These are phyloP conservation scores for Rhizopus sp. DNA, from an alignment of 371 early-diverging fungal genomes.

Conservation along the genomic window DNA sequence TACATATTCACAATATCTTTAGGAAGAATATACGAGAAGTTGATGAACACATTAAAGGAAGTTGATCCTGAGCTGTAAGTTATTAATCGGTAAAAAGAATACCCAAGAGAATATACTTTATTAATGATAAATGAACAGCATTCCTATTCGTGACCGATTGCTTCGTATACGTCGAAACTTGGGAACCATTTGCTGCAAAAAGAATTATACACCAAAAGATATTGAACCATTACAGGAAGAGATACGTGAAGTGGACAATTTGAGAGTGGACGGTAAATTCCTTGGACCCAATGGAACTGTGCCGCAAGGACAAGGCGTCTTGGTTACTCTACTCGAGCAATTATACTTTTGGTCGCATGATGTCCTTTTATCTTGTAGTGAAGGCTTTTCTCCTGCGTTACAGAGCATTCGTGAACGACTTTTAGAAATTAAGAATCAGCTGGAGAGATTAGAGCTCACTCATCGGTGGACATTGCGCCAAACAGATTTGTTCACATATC, in stretches of 20 bases:
- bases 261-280: conserved; percentile 75
- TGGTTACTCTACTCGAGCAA: conserved; percentile 77
- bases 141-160: conserved; percentile 68
- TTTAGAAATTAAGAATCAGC: conserved; percentile 67
- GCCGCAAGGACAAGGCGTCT: conserved; percentile 51
- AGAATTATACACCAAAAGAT: conserved; percentile 38
- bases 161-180: conserved; percentile 67
- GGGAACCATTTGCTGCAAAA: conserved; percentile 48
- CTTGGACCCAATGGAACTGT: conserved; percentile 51
- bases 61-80: conserved; percentile 47
- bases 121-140: conserved; percentile 14
- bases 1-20: neutral
- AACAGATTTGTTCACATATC: conserved; percentile 81
- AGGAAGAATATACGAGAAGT: conserved; percentile 35
- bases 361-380: conserved; percentile 63
- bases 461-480: conserved; percentile 86
- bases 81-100: neutral
- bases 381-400: conserved; percentile 57
- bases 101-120: neutral
- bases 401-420: conserved; percentile 73
- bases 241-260: conserved; percentile 67
- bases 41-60: conserved; percentile 43
- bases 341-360: conserved; percentile 78
- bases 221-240: conserved; percentile 63
- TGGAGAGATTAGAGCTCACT: conserved; percentile 73